Evolutionary conservation across 2,329 filamentous ascomycete species (phyloP).

Genomic region (Trichophyton verrucosum): DNA sequence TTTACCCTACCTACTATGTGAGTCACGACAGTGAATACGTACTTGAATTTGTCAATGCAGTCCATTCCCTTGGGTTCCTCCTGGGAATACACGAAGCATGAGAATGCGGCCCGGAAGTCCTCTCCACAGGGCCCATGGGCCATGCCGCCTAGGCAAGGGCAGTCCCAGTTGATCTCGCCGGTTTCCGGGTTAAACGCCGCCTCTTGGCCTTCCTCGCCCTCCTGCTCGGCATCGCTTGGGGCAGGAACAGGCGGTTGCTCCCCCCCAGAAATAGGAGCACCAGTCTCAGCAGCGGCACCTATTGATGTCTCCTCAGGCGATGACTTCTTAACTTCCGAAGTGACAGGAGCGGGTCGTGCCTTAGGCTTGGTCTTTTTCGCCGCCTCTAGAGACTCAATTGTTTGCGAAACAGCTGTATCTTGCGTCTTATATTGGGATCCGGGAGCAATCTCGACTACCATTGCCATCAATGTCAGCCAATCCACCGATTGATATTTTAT

Average conservation of each 20-base stretch:
- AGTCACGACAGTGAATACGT: conserved; percentile 27
- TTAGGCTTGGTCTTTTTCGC: conserved; percentile 9
- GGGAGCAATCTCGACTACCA: background rate
- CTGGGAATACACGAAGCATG: conserved; percentile 91
- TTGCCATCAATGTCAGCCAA: background rate
- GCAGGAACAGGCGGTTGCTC: conserved; percentile 16
- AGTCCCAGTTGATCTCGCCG: conserved; percentile 99
- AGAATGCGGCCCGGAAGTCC: conserved; percentile 90
- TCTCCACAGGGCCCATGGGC: conserved; percentile 89
- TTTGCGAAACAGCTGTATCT: conserved; percentile 8
- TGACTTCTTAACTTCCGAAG: conserved; percentile 9
- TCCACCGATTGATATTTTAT: background rate
- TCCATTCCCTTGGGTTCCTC: conserved; percentile 97
- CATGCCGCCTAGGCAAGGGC: conserved; percentile 94
- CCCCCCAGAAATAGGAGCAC: conserved; percentile 5
- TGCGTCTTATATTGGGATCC: background rate
- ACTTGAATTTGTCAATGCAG: conserved; percentile 97
- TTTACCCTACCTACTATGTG: conserved; percentile 14
- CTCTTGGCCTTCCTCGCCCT: conserved; percentile 58
- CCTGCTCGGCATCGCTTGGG: conserved; percentile 55
- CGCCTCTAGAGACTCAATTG: conserved; percentile 9
- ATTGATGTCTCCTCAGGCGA: conserved; percentile 12
- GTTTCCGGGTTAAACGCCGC: conserved; percentile 97
- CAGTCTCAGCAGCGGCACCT: conserved; percentile 14
- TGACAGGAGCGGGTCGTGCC: conserved; percentile 11